Percentiles rank a stretch among this genome's conserved stretches.
phyloP scores from a whole-genome alignment of 805 yeast species.

The Pichia californica region DNA sequence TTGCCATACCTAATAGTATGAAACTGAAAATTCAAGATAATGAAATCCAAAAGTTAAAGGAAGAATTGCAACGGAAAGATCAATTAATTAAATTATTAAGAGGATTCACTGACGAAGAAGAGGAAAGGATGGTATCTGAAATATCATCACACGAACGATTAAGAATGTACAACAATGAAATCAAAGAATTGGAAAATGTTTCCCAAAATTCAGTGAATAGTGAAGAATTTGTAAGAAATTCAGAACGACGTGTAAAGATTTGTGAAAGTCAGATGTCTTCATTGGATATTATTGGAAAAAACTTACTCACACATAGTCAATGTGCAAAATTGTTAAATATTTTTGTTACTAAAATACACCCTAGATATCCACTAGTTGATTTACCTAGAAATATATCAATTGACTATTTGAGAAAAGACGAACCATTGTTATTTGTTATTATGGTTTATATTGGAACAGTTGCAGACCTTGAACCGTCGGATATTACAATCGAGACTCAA shows the following conservation, averaged over 20 bases:
- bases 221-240: conserved; percentile 37
- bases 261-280: conserved; percentile 20
- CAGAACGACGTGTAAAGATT: conserved; percentile 35
- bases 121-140: conserved; percentile 23
- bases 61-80: conserved; percentile 10
- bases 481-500: conserved; percentile 34
- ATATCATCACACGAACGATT: conserved; percentile 8
- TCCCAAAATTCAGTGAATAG: conserved; percentile 30
- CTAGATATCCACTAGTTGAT: conserved; percentile 51
- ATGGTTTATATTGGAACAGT: conserved; percentile 57
- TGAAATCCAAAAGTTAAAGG: conserved; percentile 18
- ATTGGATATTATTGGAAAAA: conserved; percentile 49
- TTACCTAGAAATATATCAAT: conserved; percentile 40
- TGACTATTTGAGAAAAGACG: conserved; percentile 40
- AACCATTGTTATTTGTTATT: conserved; percentile 59
- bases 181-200: conserved; percentile 31
- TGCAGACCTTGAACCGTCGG: conserved; percentile 25
- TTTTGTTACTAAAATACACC: conserved; percentile 43
- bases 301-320: conserved; percentile 52
- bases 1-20: conserved; percentile 7
- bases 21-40: conserved; percentile 24
- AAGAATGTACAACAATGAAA: conserved; percentile 37
- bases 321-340: conserved; percentile 47
- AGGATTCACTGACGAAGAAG: conserved; percentile 16
- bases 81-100: conserved; percentile 7